A percentile compares a stretch with the other conserved stretches of the same genome.
Conservation (phyloP, 2,329 filamentous ascomycete species). For the Teratosphaeria zuluensis region DNA sequence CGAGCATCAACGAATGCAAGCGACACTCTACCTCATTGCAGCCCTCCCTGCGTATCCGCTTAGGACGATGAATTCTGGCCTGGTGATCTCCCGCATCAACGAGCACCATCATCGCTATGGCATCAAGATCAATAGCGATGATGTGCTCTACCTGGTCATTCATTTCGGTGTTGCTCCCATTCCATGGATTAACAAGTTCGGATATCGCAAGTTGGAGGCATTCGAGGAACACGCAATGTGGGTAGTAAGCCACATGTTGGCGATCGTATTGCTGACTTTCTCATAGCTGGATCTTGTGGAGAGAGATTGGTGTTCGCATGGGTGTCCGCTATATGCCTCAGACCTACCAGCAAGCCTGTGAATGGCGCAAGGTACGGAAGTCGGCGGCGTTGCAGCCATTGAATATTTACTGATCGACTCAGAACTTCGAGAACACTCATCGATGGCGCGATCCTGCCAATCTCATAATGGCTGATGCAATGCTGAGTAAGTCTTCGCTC, state of each 20-base stretch:
- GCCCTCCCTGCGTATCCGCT: constrained; percentile 2
- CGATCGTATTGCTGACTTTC: background rate
- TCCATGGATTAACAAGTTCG: constrained; percentile 7
- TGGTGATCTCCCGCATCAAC: constrained; percentile 5
- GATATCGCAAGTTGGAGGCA: constrained; percentile 5
- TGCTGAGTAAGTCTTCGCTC: background rate
- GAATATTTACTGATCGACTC: background rate
- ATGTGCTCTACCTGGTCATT: constrained; percentile 6
- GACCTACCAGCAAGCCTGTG: background rate
- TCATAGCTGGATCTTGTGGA: background rate
- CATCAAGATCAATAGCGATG: constrained; percentile 7
- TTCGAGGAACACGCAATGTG: background rate
- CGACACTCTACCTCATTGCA: constrained; percentile 4
- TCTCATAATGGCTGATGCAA: background rate
- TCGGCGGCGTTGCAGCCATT: background rate
- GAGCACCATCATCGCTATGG: constrained; percentile 7
- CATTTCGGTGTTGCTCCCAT: constrained; percentile 6
- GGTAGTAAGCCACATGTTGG: background rate
- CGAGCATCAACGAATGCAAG: constrained; percentile 7
- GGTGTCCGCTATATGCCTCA: background rate
- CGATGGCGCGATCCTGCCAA: background rate
- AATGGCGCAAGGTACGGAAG: background rate
- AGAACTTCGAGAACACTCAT: background rate
- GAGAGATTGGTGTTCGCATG: background rate
- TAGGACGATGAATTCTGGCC: constrained; percentile 2